These are phyloP conservation scores for Rhynchosporium secalis DNA, from an alignment of 2,329 filamentous ascomycete genomes.

Conservation along the genomic window DNA sequence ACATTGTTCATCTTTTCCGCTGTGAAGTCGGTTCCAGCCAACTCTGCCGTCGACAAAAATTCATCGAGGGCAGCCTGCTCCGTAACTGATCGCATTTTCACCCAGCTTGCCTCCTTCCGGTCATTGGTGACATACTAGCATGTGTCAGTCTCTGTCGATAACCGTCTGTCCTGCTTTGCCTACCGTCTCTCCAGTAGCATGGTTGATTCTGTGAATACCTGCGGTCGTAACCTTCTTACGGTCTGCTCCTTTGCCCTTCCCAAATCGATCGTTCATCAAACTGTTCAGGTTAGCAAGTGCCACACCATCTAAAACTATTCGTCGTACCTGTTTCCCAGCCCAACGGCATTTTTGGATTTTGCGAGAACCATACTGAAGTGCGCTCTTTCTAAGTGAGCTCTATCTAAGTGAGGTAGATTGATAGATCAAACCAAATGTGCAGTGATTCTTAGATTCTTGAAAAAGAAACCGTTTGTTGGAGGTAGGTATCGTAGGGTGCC, in stretches of 20 bases:
- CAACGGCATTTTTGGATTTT: conserved; percentile 94
- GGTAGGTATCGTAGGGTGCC: conserved; percentile 36
- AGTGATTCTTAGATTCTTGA: conserved; percentile 7
- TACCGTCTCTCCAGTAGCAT: conserved; percentile 75
- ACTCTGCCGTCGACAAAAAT: conserved; percentile 90
- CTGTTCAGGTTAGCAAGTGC: conserved; percentile 42
- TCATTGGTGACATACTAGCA: conserved; percentile 83
- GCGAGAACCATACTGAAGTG: conserved; percentile 63
- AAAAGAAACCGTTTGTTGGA: neutral
- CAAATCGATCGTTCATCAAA: conserved; percentile 98
- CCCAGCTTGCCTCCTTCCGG: conserved; percentile 88
- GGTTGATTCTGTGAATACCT: conserved; percentile 63
- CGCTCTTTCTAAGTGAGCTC: neutral
- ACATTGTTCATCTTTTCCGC: conserved; percentile 99
- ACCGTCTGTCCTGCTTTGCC: conserved; percentile 20
- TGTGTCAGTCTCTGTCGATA: conserved; percentile 30
- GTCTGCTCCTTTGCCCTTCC: conserved; percentile 83
- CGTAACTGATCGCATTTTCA: conserved; percentile 99
- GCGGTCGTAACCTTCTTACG: conserved; percentile 70
- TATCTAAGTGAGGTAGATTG: neutral
- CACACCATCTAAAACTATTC: neutral
- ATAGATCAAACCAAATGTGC: neutral
- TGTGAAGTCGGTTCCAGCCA: conserved; percentile 98
- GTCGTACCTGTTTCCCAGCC: conserved; percentile 71
- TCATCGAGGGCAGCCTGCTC: conserved; percentile 96